Conservation (phyloP, 2,329 filamentous ascomycete species). For the Pseudopithomyces maydicus region DNA sequence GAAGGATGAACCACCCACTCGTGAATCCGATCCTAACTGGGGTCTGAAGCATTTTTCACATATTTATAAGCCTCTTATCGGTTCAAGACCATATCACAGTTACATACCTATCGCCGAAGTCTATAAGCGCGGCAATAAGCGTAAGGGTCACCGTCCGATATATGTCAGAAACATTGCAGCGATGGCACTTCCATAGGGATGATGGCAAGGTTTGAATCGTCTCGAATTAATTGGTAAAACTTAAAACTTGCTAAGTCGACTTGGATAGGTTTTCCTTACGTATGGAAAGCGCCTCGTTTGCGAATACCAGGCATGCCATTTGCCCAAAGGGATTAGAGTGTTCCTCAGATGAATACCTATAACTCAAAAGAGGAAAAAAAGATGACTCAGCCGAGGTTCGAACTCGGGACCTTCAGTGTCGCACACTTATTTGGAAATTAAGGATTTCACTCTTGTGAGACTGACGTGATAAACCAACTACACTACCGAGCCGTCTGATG, state of each 20-base stretch:
- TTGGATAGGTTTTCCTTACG: too few species aligned
- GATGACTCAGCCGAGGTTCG: slow-evolving; percentile 8
- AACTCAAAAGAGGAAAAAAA: too few species aligned
- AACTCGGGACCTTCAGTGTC: slow-evolving; percentile 10
- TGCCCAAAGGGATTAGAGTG: too few species aligned
- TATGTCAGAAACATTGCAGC: background rate
- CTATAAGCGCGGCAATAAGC: background rate
- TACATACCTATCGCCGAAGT: background rate
- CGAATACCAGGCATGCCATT: too few species aligned
- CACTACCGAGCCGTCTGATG: slow-evolving; percentile 2
- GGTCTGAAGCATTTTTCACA: slow-evolving; percentile 1
- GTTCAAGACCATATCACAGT: slow-evolving; percentile 13
- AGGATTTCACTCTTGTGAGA: background rate
- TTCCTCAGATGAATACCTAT: too few species aligned
- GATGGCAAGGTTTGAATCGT: background rate
- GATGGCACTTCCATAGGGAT: background rate
- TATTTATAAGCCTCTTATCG: slow-evolving; percentile 8
- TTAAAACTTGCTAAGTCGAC: too few species aligned
- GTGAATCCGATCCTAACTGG: slow-evolving; percentile 1
- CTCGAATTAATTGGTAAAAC: too few species aligned
- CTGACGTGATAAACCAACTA: slow-evolving; percentile 10
- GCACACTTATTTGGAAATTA: background rate
- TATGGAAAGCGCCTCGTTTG: too few species aligned
- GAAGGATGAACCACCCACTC: background rate
- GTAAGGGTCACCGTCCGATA: background rate